phyloP scores from a whole-genome alignment of 2,329 filamentous ascomycete species.

The Coniella vitis region DNA sequence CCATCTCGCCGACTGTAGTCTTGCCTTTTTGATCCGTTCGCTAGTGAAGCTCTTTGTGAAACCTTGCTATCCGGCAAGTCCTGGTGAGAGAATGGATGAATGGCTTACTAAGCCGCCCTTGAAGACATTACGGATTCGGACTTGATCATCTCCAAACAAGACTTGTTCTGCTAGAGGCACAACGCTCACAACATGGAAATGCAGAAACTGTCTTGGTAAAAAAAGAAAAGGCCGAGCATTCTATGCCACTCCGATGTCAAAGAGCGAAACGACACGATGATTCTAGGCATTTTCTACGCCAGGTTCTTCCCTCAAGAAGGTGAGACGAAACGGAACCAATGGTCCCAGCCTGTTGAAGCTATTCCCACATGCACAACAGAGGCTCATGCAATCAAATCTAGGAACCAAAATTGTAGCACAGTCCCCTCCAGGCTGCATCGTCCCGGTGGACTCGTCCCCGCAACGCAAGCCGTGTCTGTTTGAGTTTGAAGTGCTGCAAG shows the following conservation, averaged over 20 bases:
- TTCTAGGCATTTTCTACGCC: constrained; percentile 65
- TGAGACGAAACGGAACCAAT: too few relatives aligned
- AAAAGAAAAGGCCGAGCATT: background rate
- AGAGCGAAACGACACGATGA: constrained; percentile 38
- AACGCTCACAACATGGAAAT: background rate
- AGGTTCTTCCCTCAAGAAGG: constrained; percentile 62
- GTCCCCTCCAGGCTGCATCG: constrained; percentile 56
- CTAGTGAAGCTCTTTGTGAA: too few relatives aligned
- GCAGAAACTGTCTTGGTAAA: background rate
- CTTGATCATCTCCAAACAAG: background rate
- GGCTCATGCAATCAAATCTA: constrained; percentile 21
- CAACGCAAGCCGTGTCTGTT: constrained; percentile 56
- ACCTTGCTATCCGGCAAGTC: background rate
- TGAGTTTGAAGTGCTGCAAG: constrained; percentile 77
- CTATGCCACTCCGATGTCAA: background rate
- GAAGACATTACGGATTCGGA: background rate
- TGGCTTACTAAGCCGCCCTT: too few relatives aligned
- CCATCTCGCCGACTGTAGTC: too few relatives aligned
- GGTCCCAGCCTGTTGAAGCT: background rate
- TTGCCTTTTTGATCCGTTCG: too few relatives aligned
- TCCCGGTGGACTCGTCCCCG: constrained; percentile 33
- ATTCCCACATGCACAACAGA: background rate
- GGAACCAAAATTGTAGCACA: constrained; percentile 58
- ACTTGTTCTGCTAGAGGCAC: background rate
- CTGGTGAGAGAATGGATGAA: background rate